A percentile compares a stretch with the other conserved stretches of the same genome.
Conservation (phyloP, 2,329 filamentous ascomycete genomes). For the Cytospora mali region DNA sequence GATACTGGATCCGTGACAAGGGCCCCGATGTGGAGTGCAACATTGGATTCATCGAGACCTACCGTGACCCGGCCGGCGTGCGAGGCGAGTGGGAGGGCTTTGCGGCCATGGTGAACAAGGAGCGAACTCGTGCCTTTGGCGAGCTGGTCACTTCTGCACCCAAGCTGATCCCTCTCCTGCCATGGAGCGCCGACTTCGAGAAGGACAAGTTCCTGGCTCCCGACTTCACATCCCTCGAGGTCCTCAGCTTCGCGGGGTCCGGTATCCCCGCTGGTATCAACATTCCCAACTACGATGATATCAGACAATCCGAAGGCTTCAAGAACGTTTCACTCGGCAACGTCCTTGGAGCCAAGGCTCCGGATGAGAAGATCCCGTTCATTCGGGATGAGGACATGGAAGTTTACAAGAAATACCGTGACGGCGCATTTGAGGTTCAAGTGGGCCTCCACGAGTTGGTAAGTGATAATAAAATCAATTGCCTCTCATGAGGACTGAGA, state of each 20-base stretch:
- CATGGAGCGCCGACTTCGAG: slow-evolving; percentile 87
- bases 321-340: slow-evolving; percentile 95
- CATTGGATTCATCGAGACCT: slow-evolving; percentile 84
- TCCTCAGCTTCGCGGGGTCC: slow-evolving; percentile 75
- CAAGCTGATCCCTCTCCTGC: slow-evolving; percentile 81
- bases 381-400: slow-evolving; percentile 77
- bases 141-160: slow-evolving; percentile 82
- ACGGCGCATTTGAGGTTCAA: slow-evolving; percentile 90
- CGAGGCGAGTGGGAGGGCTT: slow-evolving; percentile 87
- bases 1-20: slow-evolving; percentile 82
- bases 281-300: slow-evolving; percentile 73
- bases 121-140: slow-evolving; percentile 85
- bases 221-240: slow-evolving; percentile 94
- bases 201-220: slow-evolving; percentile 95
- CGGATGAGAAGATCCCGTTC: slow-evolving; percentile 90
- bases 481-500: not conserved
- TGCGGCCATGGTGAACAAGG: slow-evolving; percentile 82
- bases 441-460: slow-evolving; percentile 87
- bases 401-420: slow-evolving; percentile 80
- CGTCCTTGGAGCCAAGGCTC: slow-evolving; percentile 85
- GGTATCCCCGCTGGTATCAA: slow-evolving; percentile 72
- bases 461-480: slow-evolving; percentile 33
- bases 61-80: slow-evolving; percentile 79
- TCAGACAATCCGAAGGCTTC: slow-evolving; percentile 82
- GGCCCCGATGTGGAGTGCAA: slow-evolving; percentile 79